These are phyloP conservation scores for Lactarius evosmus DNA, from an alignment of 768 basidiomycete genomes.

Conservation along the genomic window DNA sequence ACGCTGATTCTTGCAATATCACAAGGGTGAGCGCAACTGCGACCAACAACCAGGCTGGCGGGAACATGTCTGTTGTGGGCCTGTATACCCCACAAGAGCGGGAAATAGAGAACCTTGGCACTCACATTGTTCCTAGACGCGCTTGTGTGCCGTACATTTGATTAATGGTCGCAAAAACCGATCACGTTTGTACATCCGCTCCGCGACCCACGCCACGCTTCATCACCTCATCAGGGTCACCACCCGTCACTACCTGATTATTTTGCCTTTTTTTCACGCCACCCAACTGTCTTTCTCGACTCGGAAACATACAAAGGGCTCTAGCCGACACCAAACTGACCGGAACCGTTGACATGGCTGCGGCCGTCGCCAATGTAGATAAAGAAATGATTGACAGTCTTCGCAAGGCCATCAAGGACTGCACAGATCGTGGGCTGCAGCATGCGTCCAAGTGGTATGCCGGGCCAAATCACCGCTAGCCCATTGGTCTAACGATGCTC, in stretches of 20 bases:
- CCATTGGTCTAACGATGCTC: constrained; percentile 12
- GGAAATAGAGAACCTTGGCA: not conserved
- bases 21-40: constrained; percentile 3
- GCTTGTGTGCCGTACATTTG: not conserved
- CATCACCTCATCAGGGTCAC: not conserved
- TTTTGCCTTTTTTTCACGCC: not conserved
- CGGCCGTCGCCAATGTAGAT: constrained; percentile 38
- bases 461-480: not conserved
- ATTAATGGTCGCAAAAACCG: not conserved
- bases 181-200: not conserved
- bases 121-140: no score
- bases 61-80: constrained; percentile 2
- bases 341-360: constrained; percentile 9
- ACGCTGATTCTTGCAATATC: constrained; percentile 26
- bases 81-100: not conserved
- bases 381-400: constrained; percentile 53
- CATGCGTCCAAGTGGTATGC: constrained; percentile 76
- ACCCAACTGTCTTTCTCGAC: not conserved
- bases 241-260: not conserved
- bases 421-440: constrained; percentile 65
- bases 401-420: constrained; percentile 63
- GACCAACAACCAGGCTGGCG: not conserved
- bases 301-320: not conserved
- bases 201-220: not conserved
- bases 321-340: not conserved